phyloP scores from a whole-genome alignment of 805 yeast genomes.

The Starmerella sirachaensis region DNA sequence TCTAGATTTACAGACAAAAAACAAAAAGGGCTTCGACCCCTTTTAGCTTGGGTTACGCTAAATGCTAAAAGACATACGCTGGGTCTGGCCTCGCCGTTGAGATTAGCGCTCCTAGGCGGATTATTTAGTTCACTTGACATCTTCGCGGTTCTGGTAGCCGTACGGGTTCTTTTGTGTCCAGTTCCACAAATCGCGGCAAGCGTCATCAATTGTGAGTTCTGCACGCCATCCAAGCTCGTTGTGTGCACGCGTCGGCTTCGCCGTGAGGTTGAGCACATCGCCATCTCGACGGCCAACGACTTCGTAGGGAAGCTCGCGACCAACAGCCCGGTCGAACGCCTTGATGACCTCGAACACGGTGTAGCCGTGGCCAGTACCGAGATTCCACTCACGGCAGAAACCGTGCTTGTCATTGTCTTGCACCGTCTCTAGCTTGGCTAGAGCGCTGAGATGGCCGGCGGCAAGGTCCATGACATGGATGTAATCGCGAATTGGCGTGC shows the following conservation, averaged over 20 bases:
- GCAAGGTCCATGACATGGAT: slow-evolving; percentile 74
- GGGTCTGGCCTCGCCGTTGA: no score
- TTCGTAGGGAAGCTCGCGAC: slow-evolving; percentile 50
- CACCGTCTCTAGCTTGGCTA: slow-evolving; percentile 38
- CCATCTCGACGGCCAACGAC: slow-evolving; percentile 60
- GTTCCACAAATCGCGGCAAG: slow-evolving; percentile 64
- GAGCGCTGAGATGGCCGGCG: slow-evolving; percentile 61
- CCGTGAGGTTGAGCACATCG: slow-evolving; percentile 65
- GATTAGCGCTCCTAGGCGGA: no score
- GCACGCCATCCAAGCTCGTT: slow-evolving; percentile 56
- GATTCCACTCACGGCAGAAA: slow-evolving; percentile 64
- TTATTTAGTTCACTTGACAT: no score
- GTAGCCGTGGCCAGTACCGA: slow-evolving; percentile 72
- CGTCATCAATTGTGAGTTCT: slow-evolving; percentile 41
- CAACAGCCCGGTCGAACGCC: slow-evolving; percentile 55
- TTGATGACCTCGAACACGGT: slow-evolving; percentile 61
- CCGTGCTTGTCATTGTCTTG: slow-evolving; percentile 30
- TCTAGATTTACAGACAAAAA: no score
- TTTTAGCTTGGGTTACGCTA: no score
- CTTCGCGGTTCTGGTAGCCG: slow-evolving; percentile 44
- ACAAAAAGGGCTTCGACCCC: no score
- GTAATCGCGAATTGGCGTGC: slow-evolving; percentile 73
- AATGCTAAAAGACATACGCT: no score
- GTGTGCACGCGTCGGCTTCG: slow-evolving; percentile 56
- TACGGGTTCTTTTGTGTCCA: slow-evolving; percentile 62